These are phyloP conservation scores for Backusella parvicylindrica DNA, from an alignment of 192 early-diverging fungal species.

Conservation along the genomic window DNA sequence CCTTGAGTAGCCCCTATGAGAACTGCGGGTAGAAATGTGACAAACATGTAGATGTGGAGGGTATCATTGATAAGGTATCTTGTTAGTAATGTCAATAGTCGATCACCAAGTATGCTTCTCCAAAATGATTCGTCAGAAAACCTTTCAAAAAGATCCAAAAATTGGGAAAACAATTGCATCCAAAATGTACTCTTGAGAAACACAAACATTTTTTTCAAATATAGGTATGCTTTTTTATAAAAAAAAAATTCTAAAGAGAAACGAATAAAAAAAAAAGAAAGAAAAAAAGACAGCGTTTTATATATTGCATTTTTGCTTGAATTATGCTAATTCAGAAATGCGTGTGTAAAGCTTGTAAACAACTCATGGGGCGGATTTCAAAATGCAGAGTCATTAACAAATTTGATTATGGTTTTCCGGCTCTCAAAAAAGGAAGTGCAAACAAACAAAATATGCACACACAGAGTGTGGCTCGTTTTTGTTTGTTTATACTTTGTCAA, in stretches of 20 bases:
- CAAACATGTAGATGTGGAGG: neutral
- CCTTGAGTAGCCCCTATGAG: neutral
- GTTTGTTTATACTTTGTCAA: neutral
- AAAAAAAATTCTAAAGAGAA: neutral
- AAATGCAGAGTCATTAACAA: neutral
- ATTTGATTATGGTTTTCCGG: neutral
- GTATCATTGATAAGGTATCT: constrained; percentile 17
- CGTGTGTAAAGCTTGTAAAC: neutral
- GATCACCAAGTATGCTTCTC: constrained; percentile 5
- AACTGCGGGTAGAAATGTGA: neutral
- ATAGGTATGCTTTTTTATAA: no score
- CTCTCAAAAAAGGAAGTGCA: neutral
- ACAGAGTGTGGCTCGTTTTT: neutral
- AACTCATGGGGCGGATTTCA: neutral
- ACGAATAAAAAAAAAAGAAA: neutral
- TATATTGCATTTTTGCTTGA: neutral
- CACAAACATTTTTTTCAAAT: neutral
- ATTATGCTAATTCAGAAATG: neutral
- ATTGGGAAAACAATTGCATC: neutral
- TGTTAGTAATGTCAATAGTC: neutral
- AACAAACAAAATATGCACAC: neutral
- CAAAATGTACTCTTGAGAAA: neutral
- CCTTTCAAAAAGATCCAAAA: constrained; percentile 3
- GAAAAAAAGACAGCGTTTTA: neutral
- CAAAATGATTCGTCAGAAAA: constrained; percentile 17